Conservation (phyloP, 2,329 filamentous ascomycete species). For the Coniochaeta hoffmannii region DNA sequence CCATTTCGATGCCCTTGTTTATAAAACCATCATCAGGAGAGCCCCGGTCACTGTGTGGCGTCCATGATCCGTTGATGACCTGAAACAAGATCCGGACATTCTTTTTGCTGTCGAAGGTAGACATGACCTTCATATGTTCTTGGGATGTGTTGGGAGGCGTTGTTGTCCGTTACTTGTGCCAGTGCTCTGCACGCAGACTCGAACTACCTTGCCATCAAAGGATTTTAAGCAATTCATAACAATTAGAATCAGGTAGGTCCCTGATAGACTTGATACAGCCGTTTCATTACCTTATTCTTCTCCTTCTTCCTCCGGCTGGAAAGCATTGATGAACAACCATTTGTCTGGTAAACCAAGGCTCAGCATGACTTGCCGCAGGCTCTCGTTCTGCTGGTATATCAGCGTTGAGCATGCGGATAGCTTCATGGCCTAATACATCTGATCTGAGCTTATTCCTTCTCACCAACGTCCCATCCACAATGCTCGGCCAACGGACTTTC, state of each 20-base stretch:
- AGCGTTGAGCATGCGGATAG: constrained; percentile 4
- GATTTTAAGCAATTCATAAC: too few relatives aligned
- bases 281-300: background rate
- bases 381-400: background rate
- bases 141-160: background rate
- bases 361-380: background rate
- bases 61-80: constrained; percentile 63
- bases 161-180: background rate
- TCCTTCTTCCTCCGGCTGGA: background rate
- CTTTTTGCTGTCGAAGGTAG: too few relatives aligned
- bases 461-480: too few relatives aligned
- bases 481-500: too few relatives aligned
- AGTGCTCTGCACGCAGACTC: background rate
- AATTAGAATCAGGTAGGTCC: background rate
- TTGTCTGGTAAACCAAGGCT: constrained; percentile 5
- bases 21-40: constrained; percentile 63
- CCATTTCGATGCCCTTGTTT: constrained; percentile 44
- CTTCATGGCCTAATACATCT: background rate
- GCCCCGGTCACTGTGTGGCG: constrained; percentile 49
- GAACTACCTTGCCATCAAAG: too few relatives aligned
- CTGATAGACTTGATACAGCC: background rate
- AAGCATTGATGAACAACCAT: constrained; percentile 1
- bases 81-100: constrained; percentile 54
- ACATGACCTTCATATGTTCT: background rate
- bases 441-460: background rate